These are phyloP conservation scores for Vachellia collinsii DNA, from an alignment of 306 rosid genomes.

Conservation along the genomic window DNA sequence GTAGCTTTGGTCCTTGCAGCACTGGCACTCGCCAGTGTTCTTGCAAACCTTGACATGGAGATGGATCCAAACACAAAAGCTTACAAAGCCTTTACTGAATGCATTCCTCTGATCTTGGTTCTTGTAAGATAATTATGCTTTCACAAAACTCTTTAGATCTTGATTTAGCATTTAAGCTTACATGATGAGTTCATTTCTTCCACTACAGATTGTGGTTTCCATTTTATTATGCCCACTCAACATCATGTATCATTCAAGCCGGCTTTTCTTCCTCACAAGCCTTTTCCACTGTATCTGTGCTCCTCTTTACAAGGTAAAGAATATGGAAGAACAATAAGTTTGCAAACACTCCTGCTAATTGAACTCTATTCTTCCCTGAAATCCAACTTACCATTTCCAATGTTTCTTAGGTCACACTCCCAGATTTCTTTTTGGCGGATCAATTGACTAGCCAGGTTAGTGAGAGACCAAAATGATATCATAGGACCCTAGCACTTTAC, in stretches of 20 bases:
- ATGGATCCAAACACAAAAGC: conserved; percentile 61
- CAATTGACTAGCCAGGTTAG: neutral
- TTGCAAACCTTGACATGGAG: conserved; percentile 74
- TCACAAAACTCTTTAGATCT: neutral
- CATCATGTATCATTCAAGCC: conserved; percentile 63
- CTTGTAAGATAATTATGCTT: conserved; percentile 48
- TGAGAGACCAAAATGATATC: conserved; percentile 3
- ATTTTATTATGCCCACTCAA: conserved; percentile 62
- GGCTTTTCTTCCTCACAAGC: conserved; percentile 56
- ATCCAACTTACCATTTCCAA: neutral
- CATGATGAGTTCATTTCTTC: conserved; percentile 10
- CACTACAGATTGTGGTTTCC: conserved; percentile 45
- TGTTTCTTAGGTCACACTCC: conserved; percentile 57
- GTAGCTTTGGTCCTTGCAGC: conserved; percentile 52
- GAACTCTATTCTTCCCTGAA: neutral
- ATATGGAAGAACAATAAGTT: neutral
- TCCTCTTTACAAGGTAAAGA: conserved; percentile 64
- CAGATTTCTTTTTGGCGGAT: conserved; percentile 76
- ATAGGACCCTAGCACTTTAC: neutral
- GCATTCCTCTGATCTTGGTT: conserved; percentile 59
- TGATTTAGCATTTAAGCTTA: neutral
- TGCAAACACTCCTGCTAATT: neutral
- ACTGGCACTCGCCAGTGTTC: conserved; percentile 59
- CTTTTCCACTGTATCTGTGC: conserved; percentile 56
- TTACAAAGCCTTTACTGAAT: conserved; percentile 56